Conservation (phyloP, 306 rosid species). For the Rosa persica region DNA sequence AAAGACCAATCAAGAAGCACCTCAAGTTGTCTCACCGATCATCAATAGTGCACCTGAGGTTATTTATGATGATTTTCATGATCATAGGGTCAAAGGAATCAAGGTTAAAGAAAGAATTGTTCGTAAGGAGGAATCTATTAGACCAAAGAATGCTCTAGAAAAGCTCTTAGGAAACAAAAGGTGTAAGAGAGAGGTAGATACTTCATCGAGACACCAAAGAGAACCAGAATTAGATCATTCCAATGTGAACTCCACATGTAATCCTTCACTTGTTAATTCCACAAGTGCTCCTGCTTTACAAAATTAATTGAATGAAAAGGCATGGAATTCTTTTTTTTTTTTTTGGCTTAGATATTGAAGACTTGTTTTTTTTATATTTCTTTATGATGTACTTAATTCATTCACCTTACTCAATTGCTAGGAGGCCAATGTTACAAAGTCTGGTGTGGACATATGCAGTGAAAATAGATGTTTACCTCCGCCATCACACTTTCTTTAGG, state of each 20-base stretch:
- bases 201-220: neutral
- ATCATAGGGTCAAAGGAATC: neutral
- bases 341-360: neutral
- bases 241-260: neutral
- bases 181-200: neutral
- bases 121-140: neutral
- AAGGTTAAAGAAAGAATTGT: neutral
- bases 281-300: too few relatives aligned
- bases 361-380: neutral
- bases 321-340: neutral
- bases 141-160: neutral
- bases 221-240: neutral
- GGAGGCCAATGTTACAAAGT: too few relatives aligned
- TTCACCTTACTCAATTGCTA: neutral
- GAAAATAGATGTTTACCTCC: too few relatives aligned
- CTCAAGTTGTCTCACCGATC: neutral
- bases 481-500: neutral
- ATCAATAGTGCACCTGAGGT: neutral
- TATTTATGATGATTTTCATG: neutral
- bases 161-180: neutral
- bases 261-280: neutral
- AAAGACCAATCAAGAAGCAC: neutral
- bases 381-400: neutral
- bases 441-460: too few relatives aligned
- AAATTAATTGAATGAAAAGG: neutral